A percentile compares a stretch with the other conserved stretches of the same genome.
These are phyloP conservation scores for Xylaria sp. DNA, from an alignment of 2,329 filamentous ascomycete genomes.

Conservation along the genomic window DNA sequence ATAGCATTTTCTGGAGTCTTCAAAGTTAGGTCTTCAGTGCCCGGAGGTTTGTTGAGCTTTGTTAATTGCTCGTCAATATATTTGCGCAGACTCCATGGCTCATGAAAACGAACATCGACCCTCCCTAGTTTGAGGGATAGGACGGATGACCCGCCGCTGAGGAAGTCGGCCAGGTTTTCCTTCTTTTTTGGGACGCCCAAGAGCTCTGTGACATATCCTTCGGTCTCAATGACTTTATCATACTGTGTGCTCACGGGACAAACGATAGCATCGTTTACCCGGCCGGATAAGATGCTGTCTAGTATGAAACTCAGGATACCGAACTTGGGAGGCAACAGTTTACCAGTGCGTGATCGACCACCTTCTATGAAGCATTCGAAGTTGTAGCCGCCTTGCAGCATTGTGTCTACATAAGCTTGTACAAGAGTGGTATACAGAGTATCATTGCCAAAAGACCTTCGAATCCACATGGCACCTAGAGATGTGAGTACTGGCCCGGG, in stretches of 20 bases:
- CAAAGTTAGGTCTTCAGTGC: constrained; percentile 58
- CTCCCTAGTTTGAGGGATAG: constrained; percentile 88
- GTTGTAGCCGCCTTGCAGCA: constrained; percentile 91
- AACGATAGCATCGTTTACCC: constrained; percentile 90
- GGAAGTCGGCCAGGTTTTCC: constrained; percentile 89
- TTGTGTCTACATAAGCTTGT: constrained; percentile 92
- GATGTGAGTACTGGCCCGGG: constrained; percentile 26
- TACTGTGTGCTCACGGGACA: constrained; percentile 98
- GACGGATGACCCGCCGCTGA: constrained; percentile 86
- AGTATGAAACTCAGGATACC: constrained; percentile 93
- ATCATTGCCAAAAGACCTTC: constrained; percentile 91
- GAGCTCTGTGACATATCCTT: constrained; percentile 94
- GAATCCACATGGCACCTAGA: constrained; percentile 86
- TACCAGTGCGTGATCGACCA: constrained; percentile 90
- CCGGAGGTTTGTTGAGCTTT: constrained; percentile 63
- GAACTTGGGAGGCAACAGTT: constrained; percentile 93
- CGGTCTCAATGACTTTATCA: constrained; percentile 98
- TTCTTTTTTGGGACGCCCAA: constrained; percentile 95
- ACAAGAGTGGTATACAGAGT: constrained; percentile 91
- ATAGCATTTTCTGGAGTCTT: constrained; percentile 61
- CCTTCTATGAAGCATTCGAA: constrained; percentile 99
- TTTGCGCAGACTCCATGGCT: constrained; percentile 89
- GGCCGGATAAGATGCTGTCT: constrained; percentile 87
- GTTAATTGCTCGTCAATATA: constrained; percentile 84
- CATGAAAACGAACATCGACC: constrained; percentile 95